These are phyloP conservation scores for Penicillium taxi DNA, from an alignment of 495 filamentous ascomycete species.

Conservation along the genomic window DNA sequence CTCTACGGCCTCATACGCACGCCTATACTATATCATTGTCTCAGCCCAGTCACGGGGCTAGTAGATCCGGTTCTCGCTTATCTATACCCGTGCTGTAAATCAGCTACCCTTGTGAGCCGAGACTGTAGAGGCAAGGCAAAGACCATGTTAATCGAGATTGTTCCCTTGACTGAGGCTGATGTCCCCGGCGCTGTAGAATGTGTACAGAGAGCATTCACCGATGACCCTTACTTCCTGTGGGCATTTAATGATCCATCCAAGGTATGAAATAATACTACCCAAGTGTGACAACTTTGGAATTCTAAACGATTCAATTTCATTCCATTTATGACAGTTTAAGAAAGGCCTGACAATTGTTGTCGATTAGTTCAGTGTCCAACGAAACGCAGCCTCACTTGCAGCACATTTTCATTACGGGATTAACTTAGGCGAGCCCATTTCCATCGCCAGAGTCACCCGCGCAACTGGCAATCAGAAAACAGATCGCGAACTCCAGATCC, in stretches of 20 bases:
- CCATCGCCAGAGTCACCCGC: slow-evolving; percentile 45
- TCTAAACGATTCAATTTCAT: too few relatives aligned
- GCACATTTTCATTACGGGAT: slow-evolving; percentile 58
- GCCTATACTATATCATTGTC: slow-evolving; percentile 34
- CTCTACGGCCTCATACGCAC: slow-evolving; percentile 31
- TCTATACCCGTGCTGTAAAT: slow-evolving; percentile 18
- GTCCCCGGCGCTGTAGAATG: slow-evolving; percentile 53
- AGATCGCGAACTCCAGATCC: slow-evolving; percentile 10
- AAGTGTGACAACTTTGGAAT: background rate
- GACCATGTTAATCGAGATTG: slow-evolving; percentile 50
- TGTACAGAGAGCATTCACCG: slow-evolving; percentile 52
- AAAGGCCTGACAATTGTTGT: too few relatives aligned
- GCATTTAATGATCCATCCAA: slow-evolving; percentile 46
- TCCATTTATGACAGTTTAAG: too few relatives aligned
- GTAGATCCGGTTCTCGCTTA: slow-evolving; percentile 24
- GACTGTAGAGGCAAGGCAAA: slow-evolving; percentile 15
- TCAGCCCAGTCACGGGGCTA: slow-evolving; percentile 28
- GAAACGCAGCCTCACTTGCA: slow-evolving; percentile 55
- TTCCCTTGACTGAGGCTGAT: slow-evolving; percentile 47
- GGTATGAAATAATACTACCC: slow-evolving; percentile 24
- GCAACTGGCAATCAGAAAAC: slow-evolving; percentile 10
- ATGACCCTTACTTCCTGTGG: slow-evolving; percentile 61
- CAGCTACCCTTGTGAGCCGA: slow-evolving; percentile 5
- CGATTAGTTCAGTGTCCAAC: slow-evolving; percentile 43
- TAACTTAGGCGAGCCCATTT: slow-evolving; percentile 50